A percentile compares a stretch with the other conserved stretches of the same genome.
phyloP scores from a whole-genome alignment of 2,329 filamentous ascomycete genomes.

The Aspergillus tubingensis region DNA sequence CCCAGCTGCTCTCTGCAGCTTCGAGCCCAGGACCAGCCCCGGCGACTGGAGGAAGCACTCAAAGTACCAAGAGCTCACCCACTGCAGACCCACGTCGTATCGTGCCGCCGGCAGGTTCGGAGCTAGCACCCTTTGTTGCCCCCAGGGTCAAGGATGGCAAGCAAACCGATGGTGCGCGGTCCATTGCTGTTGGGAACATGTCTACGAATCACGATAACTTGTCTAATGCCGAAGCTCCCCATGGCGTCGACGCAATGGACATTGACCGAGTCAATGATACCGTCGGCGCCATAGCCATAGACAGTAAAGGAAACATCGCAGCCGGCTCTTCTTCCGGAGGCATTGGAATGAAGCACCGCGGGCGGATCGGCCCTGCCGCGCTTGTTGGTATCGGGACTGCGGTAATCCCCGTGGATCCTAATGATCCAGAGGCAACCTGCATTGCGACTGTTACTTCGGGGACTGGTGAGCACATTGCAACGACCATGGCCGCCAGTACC shows the following conservation, averaged over 20 bases:
- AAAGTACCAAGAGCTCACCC: not conserved
- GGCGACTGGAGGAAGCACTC: not conserved
- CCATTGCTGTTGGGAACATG: not conserved
- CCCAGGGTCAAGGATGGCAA: constrained; percentile 6
- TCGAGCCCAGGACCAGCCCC: not conserved
- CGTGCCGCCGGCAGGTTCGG: constrained; percentile 1
- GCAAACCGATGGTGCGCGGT: constrained; percentile 11
- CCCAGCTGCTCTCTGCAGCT: constrained; percentile 16
- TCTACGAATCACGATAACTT: not conserved
- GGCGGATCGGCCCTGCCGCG: constrained; percentile 87
- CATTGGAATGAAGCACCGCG: constrained; percentile 97
- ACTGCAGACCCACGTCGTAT: not conserved
- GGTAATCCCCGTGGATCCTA: constrained; percentile 74
- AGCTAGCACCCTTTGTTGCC: not conserved
- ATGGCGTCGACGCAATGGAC: constrained; percentile 4
- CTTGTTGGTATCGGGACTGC: constrained; percentile 89
- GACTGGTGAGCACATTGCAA: constrained; percentile 97
- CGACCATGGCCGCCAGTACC: constrained; percentile 83
- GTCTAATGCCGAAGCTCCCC: not conserved
- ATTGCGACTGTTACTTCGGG: constrained; percentile 90
- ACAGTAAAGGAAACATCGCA: constrained; percentile 81
- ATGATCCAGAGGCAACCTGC: constrained; percentile 67
- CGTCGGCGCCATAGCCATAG: constrained; percentile 92
- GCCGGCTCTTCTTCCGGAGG: constrained; percentile 95
- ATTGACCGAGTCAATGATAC: constrained; percentile 82